Evolutionary conservation across 768 basidiomycete species (phyloP).

Genomic region (Suillus spraguei): DNA sequence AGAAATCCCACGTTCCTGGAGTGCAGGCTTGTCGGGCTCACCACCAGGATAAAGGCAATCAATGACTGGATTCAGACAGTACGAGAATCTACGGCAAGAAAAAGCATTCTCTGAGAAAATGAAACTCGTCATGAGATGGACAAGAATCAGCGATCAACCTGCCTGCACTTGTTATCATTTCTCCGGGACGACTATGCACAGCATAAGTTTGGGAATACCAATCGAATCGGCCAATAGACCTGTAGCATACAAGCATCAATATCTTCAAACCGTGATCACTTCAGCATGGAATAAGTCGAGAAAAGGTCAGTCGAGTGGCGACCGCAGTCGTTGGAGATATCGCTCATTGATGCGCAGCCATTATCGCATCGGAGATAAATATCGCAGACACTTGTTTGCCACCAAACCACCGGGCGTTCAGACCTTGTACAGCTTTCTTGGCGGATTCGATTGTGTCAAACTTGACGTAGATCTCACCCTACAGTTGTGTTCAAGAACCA

Average conservation of each 20-base stretch:
- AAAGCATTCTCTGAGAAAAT: slow-evolving; percentile 36
- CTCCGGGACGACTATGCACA: slow-evolving; percentile 35
- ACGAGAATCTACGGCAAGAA: slow-evolving; percentile 32
- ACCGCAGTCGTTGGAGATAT: slow-evolving; percentile 11
- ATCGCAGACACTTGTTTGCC: slow-evolving; percentile 85
- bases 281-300: slow-evolving; percentile 30
- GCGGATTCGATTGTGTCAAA: slow-evolving; percentile 81
- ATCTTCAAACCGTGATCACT: slow-evolving; percentile 24
- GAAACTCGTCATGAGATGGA: slow-evolving; percentile 30
- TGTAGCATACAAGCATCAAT: slow-evolving; percentile 37
- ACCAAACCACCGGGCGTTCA: slow-evolving; percentile 97
- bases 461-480: slow-evolving; percentile 98
- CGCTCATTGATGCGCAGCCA: slow-evolving; percentile 83
- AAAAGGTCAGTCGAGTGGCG: slow-evolving; percentile 25
- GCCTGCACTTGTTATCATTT: slow-evolving; percentile 35
- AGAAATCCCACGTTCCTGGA: slow-evolving; percentile 9
- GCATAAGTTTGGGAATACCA: slow-evolving; percentile 32
- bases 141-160: slow-evolving; percentile 38
- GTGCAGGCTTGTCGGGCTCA: slow-evolving; percentile 6
- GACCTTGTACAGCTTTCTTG: slow-evolving; percentile 81
- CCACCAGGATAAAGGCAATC: slow-evolving; percentile 9
- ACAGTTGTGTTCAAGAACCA: slow-evolving; percentile 18
- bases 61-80: slow-evolving; percentile 11
- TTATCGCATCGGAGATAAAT: slow-evolving; percentile 92
- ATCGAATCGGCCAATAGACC: slow-evolving; percentile 28